Base-by-base conservation (phyloP, 305 asterid species). In the Fraxinus sp. region DNA sequence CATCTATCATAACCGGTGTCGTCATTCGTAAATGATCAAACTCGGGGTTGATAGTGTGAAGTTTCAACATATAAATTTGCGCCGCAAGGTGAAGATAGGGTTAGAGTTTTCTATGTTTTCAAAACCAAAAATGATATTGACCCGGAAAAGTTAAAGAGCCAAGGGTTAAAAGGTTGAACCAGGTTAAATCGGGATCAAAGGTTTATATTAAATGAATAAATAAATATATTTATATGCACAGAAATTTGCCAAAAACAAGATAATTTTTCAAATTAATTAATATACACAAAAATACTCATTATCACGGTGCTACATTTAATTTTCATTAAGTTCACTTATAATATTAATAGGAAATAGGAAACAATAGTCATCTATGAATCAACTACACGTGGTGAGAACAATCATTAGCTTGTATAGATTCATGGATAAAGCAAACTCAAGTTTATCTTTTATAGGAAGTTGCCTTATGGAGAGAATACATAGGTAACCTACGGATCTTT, bases 321-420 rank as follows among this genome's bases (percentile, higher is more conserved):
- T 49, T 49, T 16, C 20, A 49, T 49, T 49, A 49, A 14, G 62
- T 49, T n/a, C 62, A 49, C 2, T 16, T 49, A 16, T 49, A 49
- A 49, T 49, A 49, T 49, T 49, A 49, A 49, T 16, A 14, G 62
- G 5, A 49, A 49, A 49, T 49, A 14, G 62, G 22, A 16, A 49
- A 49, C 62, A 49, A 49, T 49, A 49, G 20, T 72, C 35, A 78
- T 83, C 82, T 37, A 55, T 77, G 28, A 24, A 80, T 68, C 75
- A 64, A 33, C 26, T 28, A 77, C 59, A 39, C 30, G 28, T 13
- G 28, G 49, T 4, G 73, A 77, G 52, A 81, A 39, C 52, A 62
- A 78, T 16, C 80, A 83, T 57, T 80, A 13, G 11, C 18, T 73
- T 24, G 32, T 32, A 36, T 28, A 72, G 13, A 13, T 62, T 75